These are phyloP conservation scores for Monilinia fructigena DNA, from an alignment of 2,329 filamentous ascomycete genomes.

Conservation along the genomic window DNA sequence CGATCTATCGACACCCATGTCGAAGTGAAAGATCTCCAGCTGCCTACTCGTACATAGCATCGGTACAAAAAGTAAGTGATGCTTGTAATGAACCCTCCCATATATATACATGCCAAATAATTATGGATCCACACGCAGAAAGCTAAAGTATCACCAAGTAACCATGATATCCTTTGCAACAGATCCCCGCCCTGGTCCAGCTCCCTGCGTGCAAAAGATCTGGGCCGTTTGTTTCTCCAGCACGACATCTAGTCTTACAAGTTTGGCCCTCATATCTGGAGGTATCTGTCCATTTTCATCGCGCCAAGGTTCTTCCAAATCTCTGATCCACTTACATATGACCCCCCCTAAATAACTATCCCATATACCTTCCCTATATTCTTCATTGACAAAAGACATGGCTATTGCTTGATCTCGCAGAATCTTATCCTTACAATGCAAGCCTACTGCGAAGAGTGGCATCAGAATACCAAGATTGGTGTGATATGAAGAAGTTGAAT, in stretches of 20 bases:
- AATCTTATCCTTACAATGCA: conserved; percentile 22
- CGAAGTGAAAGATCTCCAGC: no score
- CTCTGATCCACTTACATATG: conserved; percentile 20
- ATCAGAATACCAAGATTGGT: conserved; percentile 28
- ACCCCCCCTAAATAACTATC: conserved; percentile 20
- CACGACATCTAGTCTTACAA: background rate
- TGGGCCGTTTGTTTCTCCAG: conserved; percentile 3
- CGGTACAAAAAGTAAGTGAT: no score
- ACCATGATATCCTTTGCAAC: conserved; percentile 3
- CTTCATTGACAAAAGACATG: conserved; percentile 17
- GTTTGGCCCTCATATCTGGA: background rate
- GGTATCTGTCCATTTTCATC: conserved; percentile 14
- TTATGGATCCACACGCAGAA: no score
- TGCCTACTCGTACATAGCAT: no score
- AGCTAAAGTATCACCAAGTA: background rate
- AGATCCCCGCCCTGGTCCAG: background rate
- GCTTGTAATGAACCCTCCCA: no score
- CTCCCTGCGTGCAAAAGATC: conserved; percentile 8
- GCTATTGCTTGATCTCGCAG: conserved; percentile 23
- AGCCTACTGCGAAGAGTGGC: conserved; percentile 23
- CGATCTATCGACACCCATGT: no score
- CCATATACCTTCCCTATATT: conserved; percentile 28
- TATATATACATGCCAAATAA: no score
- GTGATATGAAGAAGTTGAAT: conserved; percentile 19
- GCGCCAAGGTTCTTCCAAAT: conserved; percentile 26